Conservation (phyloP, 148 eudicot species). For the Rhododendron kiyosumense region DNA sequence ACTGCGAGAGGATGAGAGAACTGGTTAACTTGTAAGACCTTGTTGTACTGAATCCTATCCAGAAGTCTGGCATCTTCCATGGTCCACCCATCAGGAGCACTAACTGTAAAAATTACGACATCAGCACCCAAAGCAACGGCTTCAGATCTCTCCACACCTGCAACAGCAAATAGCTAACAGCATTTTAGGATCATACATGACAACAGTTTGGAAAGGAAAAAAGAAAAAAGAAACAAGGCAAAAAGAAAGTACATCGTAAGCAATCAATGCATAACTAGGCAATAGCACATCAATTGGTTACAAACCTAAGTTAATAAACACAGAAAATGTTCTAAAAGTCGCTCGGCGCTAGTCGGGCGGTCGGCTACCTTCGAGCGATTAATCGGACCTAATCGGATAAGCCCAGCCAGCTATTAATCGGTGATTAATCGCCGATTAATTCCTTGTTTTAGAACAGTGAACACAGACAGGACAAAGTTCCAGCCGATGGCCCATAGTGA, state of each 20-base stretch:
- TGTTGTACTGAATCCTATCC: conserved; percentile 55
- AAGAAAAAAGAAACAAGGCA: neutral
- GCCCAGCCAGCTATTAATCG: too few species aligned
- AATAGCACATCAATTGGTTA: neutral
- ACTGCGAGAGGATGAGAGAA: neutral
- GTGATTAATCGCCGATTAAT: too few species aligned
- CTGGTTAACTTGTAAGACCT: conserved; percentile 33
- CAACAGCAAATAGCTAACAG: conserved; percentile 6
- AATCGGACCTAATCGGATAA: too few species aligned
- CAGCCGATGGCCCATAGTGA: neutral
- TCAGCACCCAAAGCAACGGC: conserved; percentile 85
- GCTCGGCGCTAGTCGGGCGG: too few species aligned
- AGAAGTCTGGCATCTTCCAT: conserved; percentile 68
- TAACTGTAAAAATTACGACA: conserved; percentile 70
- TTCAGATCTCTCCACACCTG: conserved; percentile 96
- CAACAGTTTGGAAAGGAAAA: neutral
- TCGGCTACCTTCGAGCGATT: too few species aligned
- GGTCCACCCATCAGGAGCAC: conserved; percentile 95
- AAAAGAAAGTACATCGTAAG: neutral
- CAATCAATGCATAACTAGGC: neutral
- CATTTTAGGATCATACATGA: neutral
- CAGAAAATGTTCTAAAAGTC: too few species aligned
- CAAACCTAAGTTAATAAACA: neutral
- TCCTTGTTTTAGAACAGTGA: too few species aligned
- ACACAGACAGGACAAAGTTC: neutral